Evolutionary conservation across 106 monocot genomes (phyloP).

Genomic region (Posidonia australis): DNA sequence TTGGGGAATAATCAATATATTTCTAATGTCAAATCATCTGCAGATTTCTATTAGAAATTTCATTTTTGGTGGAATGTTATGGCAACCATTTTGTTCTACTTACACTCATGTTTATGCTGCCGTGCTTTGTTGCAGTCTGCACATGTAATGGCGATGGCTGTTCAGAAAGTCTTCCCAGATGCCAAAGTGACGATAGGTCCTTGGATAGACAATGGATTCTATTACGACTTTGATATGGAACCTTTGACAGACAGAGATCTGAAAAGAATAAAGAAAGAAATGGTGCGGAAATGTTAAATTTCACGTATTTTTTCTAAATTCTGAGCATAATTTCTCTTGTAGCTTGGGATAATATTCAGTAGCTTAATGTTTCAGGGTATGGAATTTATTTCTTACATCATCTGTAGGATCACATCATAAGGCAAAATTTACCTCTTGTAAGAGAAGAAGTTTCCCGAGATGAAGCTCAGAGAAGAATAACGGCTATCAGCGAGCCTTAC

Average conservation of each 20-base stretch:
- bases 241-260: conserved; percentile 78
- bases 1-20: too few relatives aligned
- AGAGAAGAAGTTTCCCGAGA: conserved; percentile 93
- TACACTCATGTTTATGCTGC: too few relatives aligned
- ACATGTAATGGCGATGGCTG: conserved; percentile 99
- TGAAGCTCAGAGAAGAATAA: conserved; percentile 74
- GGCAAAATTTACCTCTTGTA: conserved; percentile 65
- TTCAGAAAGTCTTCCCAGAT: conserved; percentile 82
- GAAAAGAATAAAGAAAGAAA: conserved; percentile 92
- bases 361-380: conserved; percentile 68
- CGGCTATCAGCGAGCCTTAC: conserved; percentile 82
- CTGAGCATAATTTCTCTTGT: conserved; percentile 14
- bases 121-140: conserved; percentile 47
- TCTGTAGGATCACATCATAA: conserved; percentile 95
- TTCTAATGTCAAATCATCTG: too few relatives aligned
- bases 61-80: too few relatives aligned
- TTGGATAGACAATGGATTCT: conserved; percentile 97
- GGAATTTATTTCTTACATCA: conserved; percentile 76
- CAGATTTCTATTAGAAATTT: too few relatives aligned
- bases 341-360: conserved; percentile 46
- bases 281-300: conserved; percentile 36
- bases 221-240: conserved; percentile 96
- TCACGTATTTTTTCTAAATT: too few relatives aligned
- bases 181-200: conserved; percentile 95
- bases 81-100: too few relatives aligned